Percentiles rank a stretch among this genome's conserved stretches.
Conservation (phyloP, 2,329 filamentous ascomycete genomes). For the Colletotrichum trifolii region DNA sequence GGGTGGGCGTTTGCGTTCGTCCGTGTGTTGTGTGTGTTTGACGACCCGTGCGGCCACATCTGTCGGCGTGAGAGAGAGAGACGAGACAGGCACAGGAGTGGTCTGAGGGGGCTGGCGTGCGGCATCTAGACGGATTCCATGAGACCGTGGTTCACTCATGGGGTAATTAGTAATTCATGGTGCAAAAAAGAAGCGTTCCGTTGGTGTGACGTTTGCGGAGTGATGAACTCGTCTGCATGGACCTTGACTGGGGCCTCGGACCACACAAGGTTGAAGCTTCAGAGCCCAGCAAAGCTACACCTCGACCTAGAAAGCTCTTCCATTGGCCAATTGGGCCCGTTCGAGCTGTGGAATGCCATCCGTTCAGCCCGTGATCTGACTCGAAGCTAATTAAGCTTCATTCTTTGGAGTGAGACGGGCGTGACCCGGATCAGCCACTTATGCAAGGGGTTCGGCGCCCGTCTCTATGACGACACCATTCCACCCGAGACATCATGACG, state of each 20-base stretch:
- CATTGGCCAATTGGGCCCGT: slow-evolving; percentile 24
- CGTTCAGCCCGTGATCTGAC: too few species aligned
- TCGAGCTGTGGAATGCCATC: too few species aligned
- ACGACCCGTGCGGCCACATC: slow-evolving; percentile 10
- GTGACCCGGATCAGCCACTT: slow-evolving; percentile 32
- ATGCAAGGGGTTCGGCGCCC: slow-evolving; percentile 34
- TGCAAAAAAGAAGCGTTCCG: too few species aligned
- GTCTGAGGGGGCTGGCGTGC: slow-evolving; percentile 6
- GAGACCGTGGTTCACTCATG: background rate
- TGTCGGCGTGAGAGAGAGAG: background rate
- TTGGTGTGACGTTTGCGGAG: too few species aligned
- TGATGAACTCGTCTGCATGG: too few species aligned
- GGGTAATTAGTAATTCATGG: too few species aligned
- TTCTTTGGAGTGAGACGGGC: slow-evolving; percentile 7
- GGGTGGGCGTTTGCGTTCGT: background rate
- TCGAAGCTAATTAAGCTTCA: slow-evolving; percentile 8
- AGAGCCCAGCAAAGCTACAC: too few species aligned
- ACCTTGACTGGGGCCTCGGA: too few species aligned
- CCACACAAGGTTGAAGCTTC: too few species aligned
- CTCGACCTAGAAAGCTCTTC: too few species aligned
- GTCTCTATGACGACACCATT: slow-evolving; percentile 38
- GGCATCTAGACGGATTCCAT: slow-evolving; percentile 6
- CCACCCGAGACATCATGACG: slow-evolving; percentile 36
- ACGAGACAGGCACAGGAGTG: background rate
- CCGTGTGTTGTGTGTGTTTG: background rate